Conservation (phyloP, 2,329 filamentous ascomycete species). For the Curvularia lunata region DNA sequence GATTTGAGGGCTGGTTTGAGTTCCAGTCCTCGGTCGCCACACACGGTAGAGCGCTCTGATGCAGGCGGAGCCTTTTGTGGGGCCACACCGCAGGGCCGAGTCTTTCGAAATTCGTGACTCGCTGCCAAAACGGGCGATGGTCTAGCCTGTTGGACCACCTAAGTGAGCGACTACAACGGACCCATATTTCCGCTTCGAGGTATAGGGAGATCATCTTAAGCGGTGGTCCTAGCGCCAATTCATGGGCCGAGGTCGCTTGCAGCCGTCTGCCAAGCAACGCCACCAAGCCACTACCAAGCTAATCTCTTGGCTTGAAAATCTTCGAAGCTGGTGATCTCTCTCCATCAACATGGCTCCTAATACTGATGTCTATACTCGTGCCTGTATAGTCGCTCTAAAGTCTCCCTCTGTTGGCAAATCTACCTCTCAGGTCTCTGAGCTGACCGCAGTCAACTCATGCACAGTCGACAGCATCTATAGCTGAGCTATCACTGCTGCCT, state of each 20-base stretch:
- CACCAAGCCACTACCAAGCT: no score
- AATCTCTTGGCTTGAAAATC: not conserved
- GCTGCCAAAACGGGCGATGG: not conserved
- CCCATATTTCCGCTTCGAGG: not conserved
- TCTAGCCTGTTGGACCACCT: not conserved
- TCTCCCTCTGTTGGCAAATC: not conserved
- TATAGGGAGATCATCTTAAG: not conserved
- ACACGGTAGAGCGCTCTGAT: not conserved
- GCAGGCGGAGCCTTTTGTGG: not conserved
- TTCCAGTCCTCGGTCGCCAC: not conserved
- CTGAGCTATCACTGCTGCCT: slow-evolving; percentile 13
- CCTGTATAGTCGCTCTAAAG: slow-evolving; percentile 12
- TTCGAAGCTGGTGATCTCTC: not conserved
- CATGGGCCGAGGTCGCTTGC: not conserved
- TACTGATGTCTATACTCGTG: slow-evolving; percentile 12
- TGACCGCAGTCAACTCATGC: no score
- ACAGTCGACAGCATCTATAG: slow-evolving; percentile 13
- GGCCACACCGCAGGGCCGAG: not conserved
- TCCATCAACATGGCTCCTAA: slow-evolving; percentile 7
- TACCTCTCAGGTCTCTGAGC: slow-evolving; percentile 2
- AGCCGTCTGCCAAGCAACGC: not conserved
- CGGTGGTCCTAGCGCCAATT: not conserved
- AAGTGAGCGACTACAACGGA: not conserved
- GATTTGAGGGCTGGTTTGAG: not conserved
- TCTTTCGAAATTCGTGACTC: not conserved